Evolutionary conservation across 2,329 filamentous ascomycete species (phyloP), one percentile per base, ranked within the genome.

Genomic region (Scleromitrula shiraiana): DNA sequence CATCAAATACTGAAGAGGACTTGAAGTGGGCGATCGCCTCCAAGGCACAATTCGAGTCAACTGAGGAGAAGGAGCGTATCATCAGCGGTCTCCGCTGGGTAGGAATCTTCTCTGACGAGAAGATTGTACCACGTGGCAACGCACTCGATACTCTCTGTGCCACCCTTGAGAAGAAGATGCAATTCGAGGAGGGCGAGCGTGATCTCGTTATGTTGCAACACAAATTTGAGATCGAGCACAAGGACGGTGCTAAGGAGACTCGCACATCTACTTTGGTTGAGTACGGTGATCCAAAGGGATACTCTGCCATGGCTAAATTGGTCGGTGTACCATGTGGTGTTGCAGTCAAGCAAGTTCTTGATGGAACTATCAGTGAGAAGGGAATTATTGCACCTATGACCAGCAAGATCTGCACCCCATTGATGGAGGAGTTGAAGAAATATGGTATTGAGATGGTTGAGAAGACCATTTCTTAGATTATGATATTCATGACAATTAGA

Each of bases 141-240:
- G 85, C 88, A 4, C 77, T 95, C 20, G 90, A 95, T 67, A 91
- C 86, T n/a, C 80, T 95, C 32, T 95, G 89, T 71, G 88, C 87
- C 26, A 85, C 82, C 3, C 78, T 95, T 24, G 88, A 95, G 74
- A 71, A 86, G 74, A 95, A 94, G 80, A 94, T 95, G 87, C 78
- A 86, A 68, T 95, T 83, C 67, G 84, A 78, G 62, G 74, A 84
- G 59, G 83, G 77, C 52, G 88, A 95, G 78, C 83, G 89, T 51
- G 89, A 95, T 67, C 73, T 94, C 56, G 85, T 93, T 55, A 79
- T 85, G 70, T 37, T 88, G 26, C 85, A 88, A 71, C 84, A 88
- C 73, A 83, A 80, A 71, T 94, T 95, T 66, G 82, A 82, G 65
- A 87, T 95, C 57, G 85, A 93, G 74, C 73, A 84, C 69, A 82